phyloP scores from a whole-genome alignment of 2,329 filamentous ascomycete species.

The Albifimbria verrucaria region DNA sequence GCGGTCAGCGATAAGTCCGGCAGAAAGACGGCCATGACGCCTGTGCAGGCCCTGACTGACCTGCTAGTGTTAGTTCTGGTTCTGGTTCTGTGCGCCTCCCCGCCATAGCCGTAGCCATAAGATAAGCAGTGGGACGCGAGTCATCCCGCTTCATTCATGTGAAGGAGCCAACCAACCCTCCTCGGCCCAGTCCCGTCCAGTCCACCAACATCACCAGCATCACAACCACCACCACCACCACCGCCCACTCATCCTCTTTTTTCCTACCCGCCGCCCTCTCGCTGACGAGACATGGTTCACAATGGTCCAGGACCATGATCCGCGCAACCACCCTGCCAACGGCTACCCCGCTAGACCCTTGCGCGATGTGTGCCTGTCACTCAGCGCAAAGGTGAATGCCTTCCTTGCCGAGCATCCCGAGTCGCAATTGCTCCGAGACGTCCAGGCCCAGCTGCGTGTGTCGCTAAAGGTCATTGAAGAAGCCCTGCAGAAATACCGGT shows the following conservation, averaged over 20 bases:
- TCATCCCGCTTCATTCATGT: too few species aligned
- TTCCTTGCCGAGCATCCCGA: constrained; percentile 62
- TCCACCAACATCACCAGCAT: too few species aligned
- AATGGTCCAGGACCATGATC: background rate
- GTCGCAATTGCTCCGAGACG: constrained; percentile 53
- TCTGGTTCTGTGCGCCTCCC: too few species aligned
- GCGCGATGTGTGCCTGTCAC: constrained; percentile 43
- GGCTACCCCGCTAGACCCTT: constrained; percentile 14
- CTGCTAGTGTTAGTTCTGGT: too few species aligned
- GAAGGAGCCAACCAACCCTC: too few species aligned
- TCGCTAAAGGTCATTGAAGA: constrained; percentile 72
- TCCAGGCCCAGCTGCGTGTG: constrained; percentile 71
- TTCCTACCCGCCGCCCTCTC: background rate
- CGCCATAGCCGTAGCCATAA: too few species aligned
- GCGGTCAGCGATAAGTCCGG: background rate
- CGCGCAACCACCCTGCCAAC: background rate
- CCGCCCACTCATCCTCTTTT: background rate
- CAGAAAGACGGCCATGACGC: background rate
- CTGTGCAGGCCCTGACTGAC: background rate
- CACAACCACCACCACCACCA: too few species aligned
- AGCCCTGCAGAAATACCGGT: constrained; percentile 75
- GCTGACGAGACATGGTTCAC: background rate
- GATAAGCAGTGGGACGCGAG: too few species aligned
- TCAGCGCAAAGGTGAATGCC: constrained; percentile 57
- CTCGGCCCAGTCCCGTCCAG: too few species aligned